Base-by-base conservation (phyloP, 768 basidiomycete genomes). In the Rhodotorula kratochvilovae region DNA sequence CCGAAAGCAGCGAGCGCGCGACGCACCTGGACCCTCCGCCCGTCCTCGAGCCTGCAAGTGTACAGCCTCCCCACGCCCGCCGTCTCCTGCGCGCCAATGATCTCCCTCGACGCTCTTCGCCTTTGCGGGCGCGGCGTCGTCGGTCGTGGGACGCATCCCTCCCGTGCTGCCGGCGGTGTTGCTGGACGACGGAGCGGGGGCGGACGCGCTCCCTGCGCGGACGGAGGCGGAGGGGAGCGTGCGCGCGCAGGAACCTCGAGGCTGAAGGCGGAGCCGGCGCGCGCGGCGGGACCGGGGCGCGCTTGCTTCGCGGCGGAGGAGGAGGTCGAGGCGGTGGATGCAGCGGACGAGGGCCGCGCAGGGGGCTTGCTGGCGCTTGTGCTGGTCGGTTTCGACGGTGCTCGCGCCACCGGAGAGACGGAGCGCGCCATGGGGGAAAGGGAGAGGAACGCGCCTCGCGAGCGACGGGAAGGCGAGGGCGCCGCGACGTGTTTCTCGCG, bases 1-100 rank as follows among this genome's bases (percentile, higher is more conserved):
- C 8, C 39, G 39, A 6, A 13, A 39, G 39, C 39, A 23, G n/a
- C 46, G 53, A 35, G 36, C 10, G 23, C 4, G 5, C 21, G 5
- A 56, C 66, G 35, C 59, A 71, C 69, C 39, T 53, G 42, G 46
- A 67, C 69, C 51, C 36, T 62, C 56, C 62, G 64, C 5, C 73
- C 69, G 3, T 53, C 64, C 23, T 33, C 45, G 2, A 70, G 63
- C n/a, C 21, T 5, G 31, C 65, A 63, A 11, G 53, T 7, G 39
- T 62, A 74, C 55, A 27, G 0, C 19, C 43, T 59, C 23, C 65
- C 63, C 13, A 65, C 4, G 4, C 69, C 73, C 2, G 35, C 53
- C 15, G 21, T 39, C 11, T 53, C 13, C 42, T 57, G 56, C 5
- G 10, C 23, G 43, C 48, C 51, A 19, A 62, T 5, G 56, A 71